phyloP scores from a whole-genome alignment of 768 basidiomycete species.

The Termitomyces sp. region DNA sequence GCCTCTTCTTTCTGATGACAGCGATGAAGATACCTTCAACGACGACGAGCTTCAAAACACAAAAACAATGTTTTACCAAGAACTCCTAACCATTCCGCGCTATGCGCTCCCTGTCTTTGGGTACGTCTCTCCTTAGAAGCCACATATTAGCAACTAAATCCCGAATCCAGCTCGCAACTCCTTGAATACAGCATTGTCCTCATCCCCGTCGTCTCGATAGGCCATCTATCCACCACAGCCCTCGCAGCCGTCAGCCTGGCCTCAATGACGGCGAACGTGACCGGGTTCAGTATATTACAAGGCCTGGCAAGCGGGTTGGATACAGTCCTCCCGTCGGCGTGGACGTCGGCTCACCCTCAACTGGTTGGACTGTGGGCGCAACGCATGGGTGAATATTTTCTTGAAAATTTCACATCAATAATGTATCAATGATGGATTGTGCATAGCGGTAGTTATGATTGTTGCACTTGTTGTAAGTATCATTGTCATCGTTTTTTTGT shows the following conservation, averaged over 20 bases:
- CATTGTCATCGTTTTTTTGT: not conserved
- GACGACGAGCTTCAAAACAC: not conserved
- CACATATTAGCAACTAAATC: not conserved
- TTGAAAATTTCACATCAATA: no score
- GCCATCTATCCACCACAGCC: constrained; percentile 84
- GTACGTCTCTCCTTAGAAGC: not conserved
- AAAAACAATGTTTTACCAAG: not conserved
- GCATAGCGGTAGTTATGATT: constrained; percentile 57
- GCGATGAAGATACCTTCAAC: not conserved
- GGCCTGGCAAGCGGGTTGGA: constrained; percentile 84
- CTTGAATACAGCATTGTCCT: constrained; percentile 84
- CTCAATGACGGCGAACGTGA: constrained; percentile 68
- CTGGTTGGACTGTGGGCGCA: constrained; percentile 89
- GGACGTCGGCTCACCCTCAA: constrained; percentile 83
- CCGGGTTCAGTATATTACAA: constrained; percentile 73
- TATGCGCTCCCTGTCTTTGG: constrained; percentile 1
- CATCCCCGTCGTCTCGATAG: constrained; percentile 80
- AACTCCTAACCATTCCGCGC: not conserved
- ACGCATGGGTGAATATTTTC: constrained; percentile 59
- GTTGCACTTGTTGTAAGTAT: constrained; percentile 52
- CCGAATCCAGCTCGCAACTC: constrained; percentile 55
- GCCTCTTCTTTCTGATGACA: not conserved
- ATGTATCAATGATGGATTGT: not conserved
- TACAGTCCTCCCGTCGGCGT: constrained; percentile 92
- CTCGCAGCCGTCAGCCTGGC: constrained; percentile 78